These are phyloP conservation scores for Aphanocladium album DNA, from an alignment of 2,329 filamentous ascomycete species.

Conservation along the genomic window DNA sequence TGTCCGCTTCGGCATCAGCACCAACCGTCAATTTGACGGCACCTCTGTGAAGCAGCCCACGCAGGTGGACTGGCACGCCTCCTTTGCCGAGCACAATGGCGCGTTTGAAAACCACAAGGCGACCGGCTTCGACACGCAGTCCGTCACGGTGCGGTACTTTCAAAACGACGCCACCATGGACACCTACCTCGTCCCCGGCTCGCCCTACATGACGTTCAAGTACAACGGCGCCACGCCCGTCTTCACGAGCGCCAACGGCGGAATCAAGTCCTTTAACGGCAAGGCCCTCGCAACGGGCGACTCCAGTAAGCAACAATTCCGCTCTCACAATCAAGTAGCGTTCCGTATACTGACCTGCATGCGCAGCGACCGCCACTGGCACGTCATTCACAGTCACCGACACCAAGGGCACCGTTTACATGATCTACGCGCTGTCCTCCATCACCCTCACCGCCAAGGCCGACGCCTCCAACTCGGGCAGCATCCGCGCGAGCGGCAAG, in stretches of 20 bases:
- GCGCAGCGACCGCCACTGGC: slow-evolving; percentile 17
- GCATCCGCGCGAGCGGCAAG: slow-evolving; percentile 14
- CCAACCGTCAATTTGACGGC: slow-evolving; percentile 19
- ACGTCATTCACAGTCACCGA: slow-evolving; percentile 21
- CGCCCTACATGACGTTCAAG: slow-evolving; percentile 21
- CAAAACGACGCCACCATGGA: slow-evolving; percentile 18
- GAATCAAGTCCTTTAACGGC: slow-evolving; percentile 20
- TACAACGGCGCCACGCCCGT: slow-evolving; percentile 18
- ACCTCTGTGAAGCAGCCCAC: slow-evolving; percentile 21
- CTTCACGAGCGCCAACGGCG: slow-evolving; percentile 17
- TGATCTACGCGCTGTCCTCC: slow-evolving; percentile 20
- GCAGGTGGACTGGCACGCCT: slow-evolving; percentile 20
- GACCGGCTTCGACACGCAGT: slow-evolving; percentile 20
- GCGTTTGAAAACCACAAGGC: slow-evolving; percentile 22
- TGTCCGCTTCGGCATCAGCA: slow-evolving; percentile 20
- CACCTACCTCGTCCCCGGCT: slow-evolving; percentile 19
- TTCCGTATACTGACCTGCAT: background rate
- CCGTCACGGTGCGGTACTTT: slow-evolving; percentile 21
- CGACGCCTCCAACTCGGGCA: slow-evolving; percentile 14
- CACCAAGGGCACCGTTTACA: slow-evolving; percentile 18
- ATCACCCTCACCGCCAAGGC: slow-evolving; percentile 19
- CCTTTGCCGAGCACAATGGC: slow-evolving; percentile 20
- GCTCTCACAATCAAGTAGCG: rapidly evolving
- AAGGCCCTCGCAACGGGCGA: slow-evolving; percentile 16
- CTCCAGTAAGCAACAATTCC: slow-evolving; percentile 11